These are phyloP conservation scores for Pseudogymnoascus sp. DNA, from an alignment of 2,329 filamentous ascomycete genomes.

Conservation along the genomic window DNA sequence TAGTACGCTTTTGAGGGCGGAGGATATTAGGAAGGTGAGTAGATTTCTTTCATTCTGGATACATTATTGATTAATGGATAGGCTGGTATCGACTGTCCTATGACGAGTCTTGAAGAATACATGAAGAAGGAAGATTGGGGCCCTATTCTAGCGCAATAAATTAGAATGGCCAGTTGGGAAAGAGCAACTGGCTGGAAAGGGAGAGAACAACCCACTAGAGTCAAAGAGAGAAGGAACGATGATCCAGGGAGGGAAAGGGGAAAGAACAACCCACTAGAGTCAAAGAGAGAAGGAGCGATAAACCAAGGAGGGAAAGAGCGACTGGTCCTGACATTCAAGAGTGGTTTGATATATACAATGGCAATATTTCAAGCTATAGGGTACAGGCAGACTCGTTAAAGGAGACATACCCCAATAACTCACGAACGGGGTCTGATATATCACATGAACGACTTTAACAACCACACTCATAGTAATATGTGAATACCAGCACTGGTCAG, in stretches of 20 bases:
- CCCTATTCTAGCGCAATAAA: slow-evolving; percentile 9
- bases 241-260: neutral
- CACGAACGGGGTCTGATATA: neutral
- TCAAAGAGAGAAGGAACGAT: neutral
- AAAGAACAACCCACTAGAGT: neutral
- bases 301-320: neutral
- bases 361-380: neutral
- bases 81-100: slow-evolving; percentile 18
- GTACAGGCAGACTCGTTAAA: neutral
- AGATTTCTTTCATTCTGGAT: neutral
- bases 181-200: neutral
- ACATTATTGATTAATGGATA: neutral
- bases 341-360: too few species aligned
- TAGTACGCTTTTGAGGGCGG: slow-evolving; percentile 32
- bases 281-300: neutral
- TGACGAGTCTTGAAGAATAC: slow-evolving; percentile 25
- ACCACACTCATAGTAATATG: neutral
- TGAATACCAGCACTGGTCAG: neutral
- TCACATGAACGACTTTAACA: neutral
- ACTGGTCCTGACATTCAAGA: neutral
- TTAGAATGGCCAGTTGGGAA: neutral
- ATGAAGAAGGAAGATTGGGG: slow-evolving; percentile 26
- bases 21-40: slow-evolving; percentile 37
- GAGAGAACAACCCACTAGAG: neutral
- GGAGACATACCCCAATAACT: neutral